A percentile compares a stretch with the other conserved stretches of the same genome.
These are phyloP conservation scores for Diatrype stigma DNA, from an alignment of 2,329 filamentous ascomycete genomes.

Conservation along the genomic window DNA sequence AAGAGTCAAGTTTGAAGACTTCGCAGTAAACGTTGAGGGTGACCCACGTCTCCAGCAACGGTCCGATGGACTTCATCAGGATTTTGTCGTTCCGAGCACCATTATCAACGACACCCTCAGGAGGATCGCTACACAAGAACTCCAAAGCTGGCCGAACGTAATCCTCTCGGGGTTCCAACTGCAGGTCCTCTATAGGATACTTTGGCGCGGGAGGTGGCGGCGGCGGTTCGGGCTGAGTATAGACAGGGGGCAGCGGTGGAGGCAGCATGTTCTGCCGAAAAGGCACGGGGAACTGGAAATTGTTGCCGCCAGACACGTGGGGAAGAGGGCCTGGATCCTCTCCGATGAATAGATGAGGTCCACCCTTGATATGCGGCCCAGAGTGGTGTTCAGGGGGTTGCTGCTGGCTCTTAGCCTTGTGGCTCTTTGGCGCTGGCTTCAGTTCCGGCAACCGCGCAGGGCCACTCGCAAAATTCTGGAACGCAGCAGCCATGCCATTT, in stretches of 20 bases:
- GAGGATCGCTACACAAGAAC: slow-evolving; percentile 67
- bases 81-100: slow-evolving; percentile 56
- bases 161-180: slow-evolving; percentile 66
- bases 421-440: slow-evolving; percentile 67
- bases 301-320: slow-evolving; percentile 39
- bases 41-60: slow-evolving; percentile 88
- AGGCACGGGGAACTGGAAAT: slow-evolving; percentile 41
- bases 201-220: slow-evolving; percentile 75
- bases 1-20: slow-evolving; percentile 89
- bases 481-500: slow-evolving; percentile 30
- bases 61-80: slow-evolving; percentile 79
- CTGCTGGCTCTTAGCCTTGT: slow-evolving; percentile 57
- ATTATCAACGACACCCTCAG: slow-evolving; percentile 43
- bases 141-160: slow-evolving; percentile 69
- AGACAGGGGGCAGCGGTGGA: slow-evolving; percentile 40
- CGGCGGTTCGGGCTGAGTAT: slow-evolving; percentile 45
- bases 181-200: slow-evolving; percentile 92
- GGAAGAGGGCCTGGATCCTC: slow-evolving; percentile 36
- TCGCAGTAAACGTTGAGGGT: slow-evolving; percentile 98
- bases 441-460: slow-evolving; percentile 64
- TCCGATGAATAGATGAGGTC: slow-evolving; percentile 31
- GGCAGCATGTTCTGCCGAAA: slow-evolving; percentile 42
- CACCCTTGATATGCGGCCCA: slow-evolving; percentile 32
- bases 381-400: slow-evolving; percentile 32
- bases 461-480: slow-evolving; percentile 31